Conservation (phyloP, 345 rosid species). For the Salix exigua region DNA sequence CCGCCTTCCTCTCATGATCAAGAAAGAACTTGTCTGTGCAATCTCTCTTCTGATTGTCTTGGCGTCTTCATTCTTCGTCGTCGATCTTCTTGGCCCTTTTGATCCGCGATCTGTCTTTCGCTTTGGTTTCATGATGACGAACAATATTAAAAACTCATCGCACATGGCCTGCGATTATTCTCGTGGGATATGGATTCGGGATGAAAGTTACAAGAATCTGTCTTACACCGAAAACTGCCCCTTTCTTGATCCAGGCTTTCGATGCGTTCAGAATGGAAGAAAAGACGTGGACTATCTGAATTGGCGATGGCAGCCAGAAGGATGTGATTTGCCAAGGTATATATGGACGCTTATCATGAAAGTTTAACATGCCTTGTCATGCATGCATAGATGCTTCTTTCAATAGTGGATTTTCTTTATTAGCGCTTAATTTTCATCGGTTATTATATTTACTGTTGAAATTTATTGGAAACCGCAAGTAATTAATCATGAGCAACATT, state of each 20-base stretch:
- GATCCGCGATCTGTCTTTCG: not conserved
- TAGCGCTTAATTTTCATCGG: no score
- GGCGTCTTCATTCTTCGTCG: constrained; percentile 34
- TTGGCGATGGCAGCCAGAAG: constrained; percentile 90
- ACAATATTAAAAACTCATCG: not conserved
- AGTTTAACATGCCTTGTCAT: not conserved
- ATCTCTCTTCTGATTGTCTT: constrained; percentile 27
- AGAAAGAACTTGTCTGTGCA: constrained; percentile 26
- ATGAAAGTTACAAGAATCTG: constrained; percentile 20
- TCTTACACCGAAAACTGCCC: constrained; percentile 59
- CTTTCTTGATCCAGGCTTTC: constrained; percentile 83
- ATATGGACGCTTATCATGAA: not conserved
- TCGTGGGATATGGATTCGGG: constrained; percentile 65
- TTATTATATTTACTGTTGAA: no score
- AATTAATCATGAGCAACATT: not conserved
- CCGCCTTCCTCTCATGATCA: constrained; percentile 27
- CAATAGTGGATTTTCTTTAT: not conserved
- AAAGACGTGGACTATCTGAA: constrained; percentile 51
- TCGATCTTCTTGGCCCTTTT: constrained; percentile 8
- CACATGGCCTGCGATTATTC: constrained; percentile 48
- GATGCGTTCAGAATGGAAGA: constrained; percentile 60
- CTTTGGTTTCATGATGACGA: constrained; percentile 1
- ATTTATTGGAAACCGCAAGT: no score
- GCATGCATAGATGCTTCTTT: not conserved
- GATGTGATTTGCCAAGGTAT: constrained; percentile 75